Evolutionary conservation across 495 filamentous ascomycete genomes (phyloP), one percentile per base, ranked within the genome.

Genomic region (Halenospora varia): DNA sequence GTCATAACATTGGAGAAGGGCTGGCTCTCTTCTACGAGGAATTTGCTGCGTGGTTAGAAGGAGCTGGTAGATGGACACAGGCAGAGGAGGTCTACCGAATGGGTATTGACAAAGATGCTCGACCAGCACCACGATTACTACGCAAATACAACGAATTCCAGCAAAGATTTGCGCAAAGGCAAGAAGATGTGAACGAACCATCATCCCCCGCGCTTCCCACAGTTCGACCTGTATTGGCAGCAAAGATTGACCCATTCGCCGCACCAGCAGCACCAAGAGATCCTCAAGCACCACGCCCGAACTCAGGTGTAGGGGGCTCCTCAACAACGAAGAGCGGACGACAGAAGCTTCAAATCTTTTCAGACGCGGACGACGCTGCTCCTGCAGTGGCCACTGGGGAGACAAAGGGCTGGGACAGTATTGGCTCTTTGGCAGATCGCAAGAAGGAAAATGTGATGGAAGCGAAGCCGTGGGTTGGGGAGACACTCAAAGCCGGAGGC

Each of bases 1-100:
- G 93, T 20, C 91, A 97, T 58, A 79, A 80, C 55, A 88, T 97
- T 57, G 94, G 92, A 47, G 92, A 96, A 63, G 77, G 82, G 1
- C 76, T 98, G 10, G 94, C 94, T 0, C 73, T 97, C n/a, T 98
- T 92, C 66, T 97, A 98, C 70, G 94, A 98, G 66, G 95, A 97
- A 63, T 97, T 95, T 73, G 92, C 94, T 0, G 87, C 82, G 0
- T 96, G 92, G 88, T 72, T 98, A 18, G 94, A 98, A 73, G 78
- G 83, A 49, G 87, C 85, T 10, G 90, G 87, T 17, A 79, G 92
- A 49, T 96, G 93, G 90, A 80, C 78, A 8, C 94, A 97, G 68
- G 94, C 95, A 8, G 90, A 95, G 55, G 95, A 98, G 69, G 86
- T 98, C 1, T 98, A 94, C 62, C 82, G 82, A 59, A 75, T 95